These are phyloP conservation scores for Vinca major DNA, from an alignment of 305 asterid genomes.

Conservation along the genomic window DNA sequence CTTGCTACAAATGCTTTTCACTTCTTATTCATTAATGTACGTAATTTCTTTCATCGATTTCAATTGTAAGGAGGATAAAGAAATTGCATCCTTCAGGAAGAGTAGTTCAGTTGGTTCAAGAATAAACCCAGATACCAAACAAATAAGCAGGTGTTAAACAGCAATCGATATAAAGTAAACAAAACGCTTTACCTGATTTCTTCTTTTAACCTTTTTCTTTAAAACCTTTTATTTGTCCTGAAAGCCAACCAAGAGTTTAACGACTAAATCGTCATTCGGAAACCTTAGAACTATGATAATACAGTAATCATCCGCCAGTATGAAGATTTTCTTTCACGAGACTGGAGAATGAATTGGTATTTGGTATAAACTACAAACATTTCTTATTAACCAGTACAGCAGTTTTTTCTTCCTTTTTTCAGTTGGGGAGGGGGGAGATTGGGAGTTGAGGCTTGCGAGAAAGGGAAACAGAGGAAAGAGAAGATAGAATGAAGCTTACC, in stretches of 20 bases:
- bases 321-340: not conserved
- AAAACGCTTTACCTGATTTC: no score
- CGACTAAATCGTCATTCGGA: not conserved
- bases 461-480: not conserved
- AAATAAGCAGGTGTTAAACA: not conserved
- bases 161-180: not conserved
- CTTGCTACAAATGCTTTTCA: not conserved
- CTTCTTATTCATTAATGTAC: not conserved
- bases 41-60: not conserved
- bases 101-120: not conserved
- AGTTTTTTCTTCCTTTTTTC: not conserved
- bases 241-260: not conserved
- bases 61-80: no score
- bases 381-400: no score
- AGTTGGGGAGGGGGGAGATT: no score
- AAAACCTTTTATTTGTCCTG: not conserved
- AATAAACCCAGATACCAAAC: conserved; percentile 12
- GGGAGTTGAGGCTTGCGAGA: not conserved
- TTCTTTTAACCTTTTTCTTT: no score
- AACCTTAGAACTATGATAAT: not conserved
- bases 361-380: not conserved
- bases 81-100: not conserved
- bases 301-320: not conserved
- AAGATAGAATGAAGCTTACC: conserved; percentile 2
- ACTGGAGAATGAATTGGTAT: not conserved